Percentiles rank a stretch among this genome's conserved stretches.
Conservation (phyloP, 2,329 filamentous ascomycete genomes). For the Sphaceloma murrayae region DNA sequence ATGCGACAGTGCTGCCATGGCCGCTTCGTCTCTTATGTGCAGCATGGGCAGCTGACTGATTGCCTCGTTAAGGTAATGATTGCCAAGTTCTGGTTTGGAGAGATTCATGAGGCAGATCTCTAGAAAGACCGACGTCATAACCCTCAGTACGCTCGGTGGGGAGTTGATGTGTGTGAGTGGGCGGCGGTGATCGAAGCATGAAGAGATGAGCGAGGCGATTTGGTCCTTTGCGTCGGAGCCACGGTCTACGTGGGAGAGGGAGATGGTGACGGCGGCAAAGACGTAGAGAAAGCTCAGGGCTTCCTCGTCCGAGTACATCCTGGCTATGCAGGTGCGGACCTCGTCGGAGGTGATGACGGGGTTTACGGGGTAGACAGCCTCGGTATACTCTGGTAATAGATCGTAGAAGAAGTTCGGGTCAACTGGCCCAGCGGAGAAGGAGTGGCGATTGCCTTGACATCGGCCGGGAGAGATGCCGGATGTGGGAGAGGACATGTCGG, state of each 20-base stretch:
- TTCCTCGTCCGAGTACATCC: constrained; percentile 33
- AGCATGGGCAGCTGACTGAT: constrained; percentile 39
- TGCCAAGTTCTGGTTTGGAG: constrained; percentile 40
- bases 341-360: constrained; percentile 38
- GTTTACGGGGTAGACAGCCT: constrained; percentile 39
- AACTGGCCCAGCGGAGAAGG: constrained; percentile 18
- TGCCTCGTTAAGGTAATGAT: constrained; percentile 43
- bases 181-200: constrained; percentile 31
- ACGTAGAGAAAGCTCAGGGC: constrained; percentile 37
- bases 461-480: constrained; percentile 7
- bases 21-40: constrained; percentile 35
- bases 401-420: constrained; percentile 33
- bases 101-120: constrained; percentile 45
- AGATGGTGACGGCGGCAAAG: constrained; percentile 39
- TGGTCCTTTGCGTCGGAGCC: constrained; percentile 24
- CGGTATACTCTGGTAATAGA: constrained; percentile 38
- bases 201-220: constrained; percentile 31
- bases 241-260: constrained; percentile 30
- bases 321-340: constrained; percentile 27
- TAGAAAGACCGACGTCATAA: constrained; percentile 45
- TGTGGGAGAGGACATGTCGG: constrained; percentile 12
- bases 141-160: constrained; percentile 34
- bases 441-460: constrained; percentile 3
- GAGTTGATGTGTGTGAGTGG: constrained; percentile 8
- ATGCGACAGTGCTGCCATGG: constrained; percentile 26